Conservation (phyloP, 208 protist species). For the Crithidia fasciculata region DNA sequence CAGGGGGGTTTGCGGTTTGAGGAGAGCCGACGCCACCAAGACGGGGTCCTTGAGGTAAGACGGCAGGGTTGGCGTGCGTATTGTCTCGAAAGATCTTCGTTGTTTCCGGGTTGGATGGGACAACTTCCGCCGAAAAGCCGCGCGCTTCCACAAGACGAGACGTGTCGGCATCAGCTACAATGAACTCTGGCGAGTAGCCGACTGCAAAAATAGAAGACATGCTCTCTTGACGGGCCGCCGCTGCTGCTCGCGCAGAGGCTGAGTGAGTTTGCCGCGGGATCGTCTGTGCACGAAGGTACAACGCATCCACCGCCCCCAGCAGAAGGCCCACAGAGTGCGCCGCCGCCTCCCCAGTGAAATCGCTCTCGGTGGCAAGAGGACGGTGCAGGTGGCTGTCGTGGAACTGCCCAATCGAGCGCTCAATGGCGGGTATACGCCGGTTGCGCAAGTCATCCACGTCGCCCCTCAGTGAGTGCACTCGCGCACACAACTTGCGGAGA, state of each 20-base stretch:
- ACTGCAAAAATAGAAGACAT: constrained; percentile 9
- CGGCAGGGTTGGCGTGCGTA: too few species aligned
- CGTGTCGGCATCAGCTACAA: not conserved
- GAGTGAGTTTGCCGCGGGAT: not conserved
- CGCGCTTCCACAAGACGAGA: not conserved
- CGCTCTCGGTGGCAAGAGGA: constrained; percentile 13
- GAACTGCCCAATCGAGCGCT: constrained; percentile 31
- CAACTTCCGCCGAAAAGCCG: not conserved
- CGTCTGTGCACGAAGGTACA: constrained; percentile 4
- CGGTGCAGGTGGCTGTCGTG: constrained; percentile 29
- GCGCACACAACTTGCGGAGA: constrained; percentile 19
- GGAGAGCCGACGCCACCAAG: too few species aligned
- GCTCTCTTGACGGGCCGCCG: not conserved
- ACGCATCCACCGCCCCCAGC: constrained; percentile 20
- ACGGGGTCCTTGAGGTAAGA: too few species aligned
- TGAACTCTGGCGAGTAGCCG: constrained; percentile 22
- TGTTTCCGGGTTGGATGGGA: too few species aligned
- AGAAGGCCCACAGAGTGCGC: constrained; percentile 26
- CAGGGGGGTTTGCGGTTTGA: too few species aligned
- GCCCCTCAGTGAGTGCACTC: constrained; percentile 10
- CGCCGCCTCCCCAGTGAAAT: constrained; percentile 2
- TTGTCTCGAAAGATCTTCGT: too few species aligned
- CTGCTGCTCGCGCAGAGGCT: not conserved
- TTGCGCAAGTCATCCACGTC: constrained; percentile 20
- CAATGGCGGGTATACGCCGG: constrained; percentile 22